Conservation (phyloP, 2,329 filamentous ascomycete species). For the Talaromyces pinophilus region DNA sequence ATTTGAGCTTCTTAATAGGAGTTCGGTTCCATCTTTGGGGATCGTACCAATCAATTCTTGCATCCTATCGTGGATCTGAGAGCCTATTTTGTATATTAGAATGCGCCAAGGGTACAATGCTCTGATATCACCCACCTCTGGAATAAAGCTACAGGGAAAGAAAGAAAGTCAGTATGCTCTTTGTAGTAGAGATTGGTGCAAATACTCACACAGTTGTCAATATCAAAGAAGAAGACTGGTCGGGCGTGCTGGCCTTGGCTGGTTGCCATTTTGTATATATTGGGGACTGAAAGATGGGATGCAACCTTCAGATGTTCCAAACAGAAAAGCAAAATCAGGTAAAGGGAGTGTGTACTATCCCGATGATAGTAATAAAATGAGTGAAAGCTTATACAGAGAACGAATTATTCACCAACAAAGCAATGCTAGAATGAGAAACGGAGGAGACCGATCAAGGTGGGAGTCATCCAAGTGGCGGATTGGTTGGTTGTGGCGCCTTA, state of each 20-base stretch:
- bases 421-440: background rate
- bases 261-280: constrained; percentile 13
- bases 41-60: constrained; percentile 67
- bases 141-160: constrained; percentile 66
- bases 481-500: background rate
- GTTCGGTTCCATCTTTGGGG: constrained; percentile 20
- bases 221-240: constrained; percentile 78
- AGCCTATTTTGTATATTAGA: constrained; percentile 50
- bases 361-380: background rate
- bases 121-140: constrained; percentile 62
- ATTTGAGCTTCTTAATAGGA: constrained; percentile 29
- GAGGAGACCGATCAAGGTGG: background rate
- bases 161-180: background rate
- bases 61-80: constrained; percentile 87
- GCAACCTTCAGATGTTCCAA: background rate
- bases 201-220: constrained; percentile 82
- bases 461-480: constrained; percentile 8
- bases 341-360: background rate
- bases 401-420: background rate
- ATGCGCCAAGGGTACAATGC: background rate
- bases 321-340: background rate
- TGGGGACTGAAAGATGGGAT: background rate
- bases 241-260: constrained; percentile 39
- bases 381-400: background rate
- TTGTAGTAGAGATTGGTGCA: background rate